phyloP scores from a whole-genome alignment of 1,284 basidiomycete species.

The Ustilago hordei region DNA sequence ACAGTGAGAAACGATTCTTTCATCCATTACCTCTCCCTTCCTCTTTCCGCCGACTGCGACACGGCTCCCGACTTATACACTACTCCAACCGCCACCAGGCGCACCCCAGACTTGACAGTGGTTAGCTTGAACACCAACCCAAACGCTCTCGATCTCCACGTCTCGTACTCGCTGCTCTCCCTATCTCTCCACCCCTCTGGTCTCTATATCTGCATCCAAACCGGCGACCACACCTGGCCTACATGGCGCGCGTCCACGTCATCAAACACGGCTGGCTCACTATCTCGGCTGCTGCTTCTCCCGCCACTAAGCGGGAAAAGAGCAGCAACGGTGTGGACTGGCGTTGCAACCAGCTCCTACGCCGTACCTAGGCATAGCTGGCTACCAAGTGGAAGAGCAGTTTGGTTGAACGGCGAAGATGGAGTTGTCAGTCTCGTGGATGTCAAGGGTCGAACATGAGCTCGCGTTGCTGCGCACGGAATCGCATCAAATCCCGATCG shows the following conservation, averaged over 20 bases:
- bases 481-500: neutral
- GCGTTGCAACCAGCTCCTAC: constrained; percentile 45
- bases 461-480: constrained; percentile 51
- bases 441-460: constrained; percentile 47
- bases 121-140: constrained; percentile 64
- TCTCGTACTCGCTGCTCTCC: constrained; percentile 62
- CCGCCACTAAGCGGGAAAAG: constrained; percentile 41
- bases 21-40: constrained; percentile 61
- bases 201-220: constrained; percentile 58
- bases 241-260: constrained; percentile 17
- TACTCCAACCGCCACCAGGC: neutral
- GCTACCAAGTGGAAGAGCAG: constrained; percentile 47
- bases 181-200: constrained; percentile 58
- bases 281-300: constrained; percentile 57
- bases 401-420: constrained; percentile 64
- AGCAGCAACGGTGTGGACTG: constrained; percentile 57
- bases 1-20: constrained; percentile 55
- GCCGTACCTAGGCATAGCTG: constrained; percentile 59
- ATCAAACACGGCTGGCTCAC: constrained; percentile 14
- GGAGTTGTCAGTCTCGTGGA: constrained; percentile 60
- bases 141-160: constrained; percentile 53
- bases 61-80: constrained; percentile 1
- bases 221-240: constrained; percentile 56
- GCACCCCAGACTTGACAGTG: constrained; percentile 32
- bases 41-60: constrained; percentile 26